phyloP scores from a whole-genome alignment of 2,329 filamentous ascomycete species.

The Escovopsis sp. region DNA sequence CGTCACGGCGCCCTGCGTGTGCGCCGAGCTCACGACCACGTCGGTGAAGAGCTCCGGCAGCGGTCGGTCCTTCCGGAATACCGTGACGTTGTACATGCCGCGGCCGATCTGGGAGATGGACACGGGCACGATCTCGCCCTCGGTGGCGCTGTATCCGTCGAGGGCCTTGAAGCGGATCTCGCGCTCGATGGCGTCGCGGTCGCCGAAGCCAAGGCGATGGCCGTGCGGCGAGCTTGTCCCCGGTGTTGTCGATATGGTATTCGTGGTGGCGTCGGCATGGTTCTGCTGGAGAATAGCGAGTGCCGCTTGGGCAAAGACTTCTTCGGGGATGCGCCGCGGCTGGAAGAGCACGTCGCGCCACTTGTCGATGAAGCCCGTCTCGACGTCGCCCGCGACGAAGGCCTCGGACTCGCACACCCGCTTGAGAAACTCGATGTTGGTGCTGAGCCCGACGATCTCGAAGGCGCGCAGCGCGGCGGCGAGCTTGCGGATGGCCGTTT shows the following conservation, averaged over 20 bases:
- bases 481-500: slow-evolving; percentile 71
- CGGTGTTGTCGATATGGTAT: slow-evolving; percentile 30
- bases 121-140: slow-evolving; percentile 44
- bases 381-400: slow-evolving; percentile 76
- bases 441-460: slow-evolving; percentile 82
- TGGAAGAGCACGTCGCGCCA: slow-evolving; percentile 67
- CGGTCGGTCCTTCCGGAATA: slow-evolving; percentile 11
- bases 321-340: slow-evolving; percentile 42
- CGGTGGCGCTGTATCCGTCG: slow-evolving; percentile 48
- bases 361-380: slow-evolving; percentile 93
- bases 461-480: slow-evolving; percentile 70
- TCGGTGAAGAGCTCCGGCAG: slow-evolving; percentile 17
- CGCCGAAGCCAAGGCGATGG: slow-evolving; percentile 38
- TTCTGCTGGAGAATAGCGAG: slow-evolving; percentile 47
- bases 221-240: slow-evolving; percentile 37
- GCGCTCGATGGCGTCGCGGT: slow-evolving; percentile 25
- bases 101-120: slow-evolving; percentile 40
- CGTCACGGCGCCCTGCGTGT: slow-evolving; percentile 13
- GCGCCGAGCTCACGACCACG: slow-evolving; percentile 28
- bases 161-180: slow-evolving; percentile 36
- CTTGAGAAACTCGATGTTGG: slow-evolving; percentile 95
- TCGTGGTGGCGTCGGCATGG: slow-evolving; percentile 34
- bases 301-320: slow-evolving; percentile 76
- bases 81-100: slow-evolving; percentile 29
- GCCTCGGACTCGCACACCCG: slow-evolving; percentile 64